These are phyloP conservation scores for Moniliophthora roreri DNA, from an alignment of 1,284 basidiomycete genomes.

Conservation along the genomic window DNA sequence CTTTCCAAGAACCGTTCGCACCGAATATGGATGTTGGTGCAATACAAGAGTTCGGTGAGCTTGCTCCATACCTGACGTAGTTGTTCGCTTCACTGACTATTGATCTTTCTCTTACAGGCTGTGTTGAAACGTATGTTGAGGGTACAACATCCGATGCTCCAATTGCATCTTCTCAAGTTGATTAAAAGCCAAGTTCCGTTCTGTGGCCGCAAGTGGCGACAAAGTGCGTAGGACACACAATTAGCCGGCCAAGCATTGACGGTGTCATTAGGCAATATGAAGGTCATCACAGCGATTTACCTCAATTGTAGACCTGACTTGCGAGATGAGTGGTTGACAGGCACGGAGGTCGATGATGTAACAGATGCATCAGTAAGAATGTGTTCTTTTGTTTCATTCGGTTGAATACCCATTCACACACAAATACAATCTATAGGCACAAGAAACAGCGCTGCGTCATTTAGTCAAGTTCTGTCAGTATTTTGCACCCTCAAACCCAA, in stretches of 20 bases:
- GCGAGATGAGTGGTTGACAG: constrained; percentile 96
- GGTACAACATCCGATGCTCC: constrained; percentile 92
- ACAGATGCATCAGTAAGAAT: constrained; percentile 71
- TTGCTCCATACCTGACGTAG: neutral
- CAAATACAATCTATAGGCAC: constrained; percentile 56
- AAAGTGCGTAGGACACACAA: constrained; percentile 59
- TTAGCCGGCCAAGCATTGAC: neutral
- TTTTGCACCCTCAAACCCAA: neutral
- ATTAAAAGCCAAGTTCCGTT: constrained; percentile 99
- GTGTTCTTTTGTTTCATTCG: neutral
- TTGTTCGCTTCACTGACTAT: constrained; percentile 14
- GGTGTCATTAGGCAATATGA: constrained; percentile 85
- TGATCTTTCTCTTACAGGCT: constrained; percentile 53
- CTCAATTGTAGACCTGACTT: constrained; percentile 95
- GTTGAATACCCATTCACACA: neutral
- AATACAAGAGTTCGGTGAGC: constrained; percentile 96
- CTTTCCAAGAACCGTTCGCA: constrained; percentile 94
- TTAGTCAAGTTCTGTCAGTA: constrained; percentile 91
- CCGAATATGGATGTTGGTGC: constrained; percentile 93
- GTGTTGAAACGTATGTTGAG: constrained; percentile 94
- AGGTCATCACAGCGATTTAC: constrained; percentile 98
- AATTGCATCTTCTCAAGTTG: constrained; percentile 95
- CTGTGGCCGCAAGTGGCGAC: constrained; percentile 97
- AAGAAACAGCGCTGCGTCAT: constrained; percentile 94
- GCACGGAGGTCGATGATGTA: constrained; percentile 90